Base-by-base conservation (phyloP, 495 filamentous ascomycete species). In the Bombardia bombarda region DNA sequence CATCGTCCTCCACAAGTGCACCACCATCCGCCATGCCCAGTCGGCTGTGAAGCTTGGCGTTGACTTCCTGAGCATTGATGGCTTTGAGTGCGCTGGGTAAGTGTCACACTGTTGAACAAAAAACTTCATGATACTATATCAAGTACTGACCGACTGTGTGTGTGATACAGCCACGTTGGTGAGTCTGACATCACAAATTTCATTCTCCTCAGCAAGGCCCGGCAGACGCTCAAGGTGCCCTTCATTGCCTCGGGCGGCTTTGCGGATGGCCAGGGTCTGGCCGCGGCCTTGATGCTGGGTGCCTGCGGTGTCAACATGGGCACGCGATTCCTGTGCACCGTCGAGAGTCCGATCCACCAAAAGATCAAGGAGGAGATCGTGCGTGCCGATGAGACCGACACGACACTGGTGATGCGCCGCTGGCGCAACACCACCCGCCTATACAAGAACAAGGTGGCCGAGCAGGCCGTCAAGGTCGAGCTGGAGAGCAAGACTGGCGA, bases 131-230 rank as follows among this genome's bases (percentile, higher is more conserved):
- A 14, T 34, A 34, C 9, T 14, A 38, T 12, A 6, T 38, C 14
- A 37, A 24, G n/a, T 3, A 22, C 38, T 32, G 18, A 40, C 32
- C 35, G 25, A 26, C 16, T 26, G 24, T n/a, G 39, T 46, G 12
- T 37, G n/a, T 22, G 18, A 12, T 42, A 46, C 37, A 72, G 68
- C 55, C 70, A 73, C 61, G 90, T 98, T 38, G 92, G 92, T 50
- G 92, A 98, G 72, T 76, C 77, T 33, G 92, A 98, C 56, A 95
- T 98, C 64, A 95, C 92, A 49, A 98, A 98, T 65, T 92, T 97
- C 65, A 94, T 98, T 49, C 78, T 98, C 7, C 73, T 97, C 32
- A 81, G 78, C 61, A 75, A 87, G 32, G 92, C 92, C 26, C 73
- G 90, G 16, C 92, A 98, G 67, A 77, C 79, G 1, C 76, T 98